Conservation (phyloP, 306 rosid genomes). For the Rubus parviflorus region DNA sequence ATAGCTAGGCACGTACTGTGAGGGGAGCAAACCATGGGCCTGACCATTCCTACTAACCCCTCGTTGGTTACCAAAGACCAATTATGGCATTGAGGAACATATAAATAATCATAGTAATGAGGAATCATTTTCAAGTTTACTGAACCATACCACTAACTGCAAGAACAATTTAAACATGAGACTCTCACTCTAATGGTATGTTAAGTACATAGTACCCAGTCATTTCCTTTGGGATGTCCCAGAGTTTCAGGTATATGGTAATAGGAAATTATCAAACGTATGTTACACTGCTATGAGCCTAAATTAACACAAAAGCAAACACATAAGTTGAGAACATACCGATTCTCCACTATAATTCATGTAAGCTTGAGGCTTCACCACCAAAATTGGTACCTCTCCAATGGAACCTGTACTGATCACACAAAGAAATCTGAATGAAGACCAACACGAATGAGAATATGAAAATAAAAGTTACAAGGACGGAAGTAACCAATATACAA, state of each 20-base stretch:
- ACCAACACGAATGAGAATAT: conserved; percentile 10
- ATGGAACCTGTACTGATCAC: conserved; percentile 74
- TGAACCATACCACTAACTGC: not conserved
- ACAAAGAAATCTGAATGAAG: conserved; percentile 27
- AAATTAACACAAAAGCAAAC: conserved; percentile 11
- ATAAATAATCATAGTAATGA: not conserved
- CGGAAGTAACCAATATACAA: not conserved
- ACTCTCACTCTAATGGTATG: not conserved
- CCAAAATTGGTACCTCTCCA: conserved; percentile 83
- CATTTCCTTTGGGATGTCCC: not conserved
- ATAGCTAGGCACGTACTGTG: not conserved
- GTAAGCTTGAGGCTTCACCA: conserved; percentile 91
- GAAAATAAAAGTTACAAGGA: not conserved
- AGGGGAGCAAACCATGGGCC: not conserved
- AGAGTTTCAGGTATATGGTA: not conserved
- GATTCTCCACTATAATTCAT: conserved; percentile 93
- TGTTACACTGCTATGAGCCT: not conserved
- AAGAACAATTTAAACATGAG: not conserved
- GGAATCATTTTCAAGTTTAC: not conserved
- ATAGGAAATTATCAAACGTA: not conserved
- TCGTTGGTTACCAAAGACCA: not conserved
- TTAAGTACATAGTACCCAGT: not conserved
- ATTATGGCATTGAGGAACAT: not conserved
- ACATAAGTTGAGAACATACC: conserved; percentile 49
- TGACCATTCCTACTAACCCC: not conserved